Evolutionary conservation across 176 grass and related monocot species (phyloP).

Genomic region (Avena insularis): DNA sequence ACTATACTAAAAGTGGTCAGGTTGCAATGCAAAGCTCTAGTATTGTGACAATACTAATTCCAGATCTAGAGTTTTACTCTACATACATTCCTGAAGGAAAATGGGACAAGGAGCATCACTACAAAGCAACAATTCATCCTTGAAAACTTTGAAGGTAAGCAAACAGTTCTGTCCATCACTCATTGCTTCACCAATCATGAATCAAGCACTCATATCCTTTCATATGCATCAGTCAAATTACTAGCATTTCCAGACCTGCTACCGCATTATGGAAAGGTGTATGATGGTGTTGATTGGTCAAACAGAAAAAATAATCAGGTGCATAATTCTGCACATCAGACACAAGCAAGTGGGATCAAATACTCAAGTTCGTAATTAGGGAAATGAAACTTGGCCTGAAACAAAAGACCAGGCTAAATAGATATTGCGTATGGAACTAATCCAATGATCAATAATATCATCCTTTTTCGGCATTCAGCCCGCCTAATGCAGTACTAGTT

Average conservation of each 20-base stretch:
- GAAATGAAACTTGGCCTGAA: not conserved
- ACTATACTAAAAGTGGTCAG: not conserved
- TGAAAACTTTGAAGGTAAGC: too few relatives aligned
- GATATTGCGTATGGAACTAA: not conserved
- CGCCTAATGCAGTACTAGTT: not conserved
- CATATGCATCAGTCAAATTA: slow-evolving; percentile 28
- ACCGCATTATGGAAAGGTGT: not conserved
- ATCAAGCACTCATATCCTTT: not conserved
- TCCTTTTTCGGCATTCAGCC: not conserved
- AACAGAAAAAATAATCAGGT: not conserved
- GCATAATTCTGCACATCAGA: not conserved
- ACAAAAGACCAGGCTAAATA: slow-evolving; percentile 8
- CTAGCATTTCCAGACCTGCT: not conserved
- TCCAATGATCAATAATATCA: not conserved
- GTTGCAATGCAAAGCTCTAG: not conserved
- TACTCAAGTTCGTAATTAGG: not conserved
- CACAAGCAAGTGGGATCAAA: not conserved
- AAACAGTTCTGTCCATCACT: not conserved
- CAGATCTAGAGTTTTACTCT: not conserved
- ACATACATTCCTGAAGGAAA: too few relatives aligned
- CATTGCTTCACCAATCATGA: slow-evolving; percentile 10
- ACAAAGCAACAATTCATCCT: too few relatives aligned
- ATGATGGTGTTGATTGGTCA: not conserved
- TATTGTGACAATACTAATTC: not conserved
- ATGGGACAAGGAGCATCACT: too few relatives aligned